Percentiles rank a stretch among this genome's conserved stretches.
These are phyloP conservation scores for Diversispora eburnea DNA, from an alignment of 192 early-diverging fungal species.

Conservation along the genomic window DNA sequence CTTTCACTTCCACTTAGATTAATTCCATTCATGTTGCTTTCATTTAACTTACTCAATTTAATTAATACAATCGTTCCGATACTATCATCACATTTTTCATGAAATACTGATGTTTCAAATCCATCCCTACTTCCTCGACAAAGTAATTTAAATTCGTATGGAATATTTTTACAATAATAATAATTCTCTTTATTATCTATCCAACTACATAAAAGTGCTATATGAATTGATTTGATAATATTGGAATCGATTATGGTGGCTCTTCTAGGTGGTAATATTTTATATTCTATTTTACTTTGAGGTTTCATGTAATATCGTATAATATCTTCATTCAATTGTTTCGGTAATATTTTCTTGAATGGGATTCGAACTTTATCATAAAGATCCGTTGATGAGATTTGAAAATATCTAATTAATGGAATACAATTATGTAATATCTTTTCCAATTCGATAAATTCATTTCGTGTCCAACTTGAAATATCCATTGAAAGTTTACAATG, in stretches of 20 bases:
- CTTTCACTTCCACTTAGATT: too few relatives aligned
- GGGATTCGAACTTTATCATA: slow-evolving; percentile 6
- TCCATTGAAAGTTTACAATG: not conserved
- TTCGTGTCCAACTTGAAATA: not conserved
- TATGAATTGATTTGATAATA: slow-evolving; percentile 15
- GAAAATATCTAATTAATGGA: slow-evolving; percentile 10
- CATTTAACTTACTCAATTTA: not conserved
- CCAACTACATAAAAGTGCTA: slow-evolving; percentile 2
- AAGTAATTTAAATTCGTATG: slow-evolving; percentile 1
- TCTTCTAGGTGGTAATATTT: not conserved
- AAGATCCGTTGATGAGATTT: slow-evolving; percentile 4
- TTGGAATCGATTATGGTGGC: not conserved
- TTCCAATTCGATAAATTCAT: not conserved
- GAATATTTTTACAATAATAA: not conserved
- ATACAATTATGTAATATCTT: not conserved
- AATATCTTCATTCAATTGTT: slow-evolving; percentile 4
- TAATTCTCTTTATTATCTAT: not conserved
- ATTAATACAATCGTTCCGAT: not conserved
- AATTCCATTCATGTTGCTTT: too few relatives aligned
- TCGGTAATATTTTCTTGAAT: slow-evolving; percentile 9
- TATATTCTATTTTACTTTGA: not conserved
- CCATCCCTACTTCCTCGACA: not conserved
- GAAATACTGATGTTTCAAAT: not conserved
- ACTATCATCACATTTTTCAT: slow-evolving; percentile 17
- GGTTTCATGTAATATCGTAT: not conserved